These are phyloP conservation scores for Acrocalymma vagum DNA, from an alignment of 2,329 filamentous ascomycete species.

Conservation along the genomic window DNA sequence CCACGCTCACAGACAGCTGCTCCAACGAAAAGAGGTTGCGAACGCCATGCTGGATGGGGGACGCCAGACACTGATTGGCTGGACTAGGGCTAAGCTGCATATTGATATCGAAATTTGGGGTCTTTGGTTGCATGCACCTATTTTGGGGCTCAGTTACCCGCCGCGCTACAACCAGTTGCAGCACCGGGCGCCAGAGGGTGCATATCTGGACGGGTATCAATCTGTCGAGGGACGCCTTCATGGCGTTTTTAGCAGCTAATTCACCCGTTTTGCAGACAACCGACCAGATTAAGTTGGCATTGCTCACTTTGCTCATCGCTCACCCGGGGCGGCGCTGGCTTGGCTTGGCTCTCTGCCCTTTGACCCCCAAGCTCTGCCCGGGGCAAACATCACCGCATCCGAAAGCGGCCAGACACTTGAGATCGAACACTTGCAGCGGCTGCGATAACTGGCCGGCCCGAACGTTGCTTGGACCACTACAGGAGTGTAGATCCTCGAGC, in stretches of 20 bases:
- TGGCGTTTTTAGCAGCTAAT: constrained; percentile 43
- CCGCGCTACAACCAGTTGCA: constrained; percentile 33
- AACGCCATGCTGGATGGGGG: constrained; percentile 33
- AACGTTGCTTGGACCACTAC: constrained; percentile 45
- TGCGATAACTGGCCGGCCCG: constrained; percentile 50
- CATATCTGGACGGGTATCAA: constrained; percentile 34
- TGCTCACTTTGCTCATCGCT: constrained; percentile 26
- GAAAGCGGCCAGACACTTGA: constrained; percentile 25
- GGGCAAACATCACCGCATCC: constrained; percentile 34
- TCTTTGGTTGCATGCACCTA: constrained; percentile 43
- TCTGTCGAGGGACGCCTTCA: constrained; percentile 36
- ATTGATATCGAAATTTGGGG: constrained; percentile 43
- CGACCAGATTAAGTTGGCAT: constrained; percentile 18
- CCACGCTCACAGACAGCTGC: constrained; percentile 27
- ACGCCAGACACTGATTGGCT: constrained; percentile 38
- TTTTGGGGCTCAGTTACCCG: constrained; percentile 51
- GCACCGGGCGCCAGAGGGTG: constrained; percentile 25
- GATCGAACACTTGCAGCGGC: constrained; percentile 48
- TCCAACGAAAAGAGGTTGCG: constrained; percentile 38
- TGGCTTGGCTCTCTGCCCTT: constrained; percentile 28
- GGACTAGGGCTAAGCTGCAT: constrained; percentile 32
- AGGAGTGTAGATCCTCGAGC: constrained; percentile 41
- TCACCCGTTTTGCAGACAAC: constrained; percentile 33
- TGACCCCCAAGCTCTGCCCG: constrained; percentile 34
- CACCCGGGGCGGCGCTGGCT: constrained; percentile 27